phyloP scores from a whole-genome alignment of 1,284 basidiomycete genomes.

The Mycocalia duriaeana region DNA sequence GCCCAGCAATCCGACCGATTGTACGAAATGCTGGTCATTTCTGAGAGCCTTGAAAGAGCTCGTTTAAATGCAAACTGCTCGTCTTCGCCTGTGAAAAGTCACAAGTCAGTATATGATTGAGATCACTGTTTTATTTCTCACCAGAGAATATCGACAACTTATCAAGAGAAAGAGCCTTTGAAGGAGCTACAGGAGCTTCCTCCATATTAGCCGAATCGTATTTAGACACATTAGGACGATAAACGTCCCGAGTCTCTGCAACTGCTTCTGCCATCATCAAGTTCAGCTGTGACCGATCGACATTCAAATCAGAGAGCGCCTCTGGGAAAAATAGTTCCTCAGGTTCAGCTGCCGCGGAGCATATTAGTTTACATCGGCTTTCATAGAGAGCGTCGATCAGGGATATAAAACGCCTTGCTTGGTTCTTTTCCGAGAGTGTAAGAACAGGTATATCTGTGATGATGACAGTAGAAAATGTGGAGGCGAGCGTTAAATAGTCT shows the following conservation, averaged over 20 bases:
- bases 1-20: conserved; percentile 39
- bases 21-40: conserved; percentile 60
- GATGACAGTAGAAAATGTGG: conserved; percentile 52
- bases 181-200: conserved; percentile 23
- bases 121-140: conserved; percentile 17
- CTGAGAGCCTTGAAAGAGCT: conserved; percentile 59
- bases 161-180: conserved; percentile 31
- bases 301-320: conserved; percentile 1
- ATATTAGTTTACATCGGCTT: conserved; percentile 37
- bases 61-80: conserved; percentile 69
- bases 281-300: conserved; percentile 30
- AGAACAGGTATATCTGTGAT: conserved; percentile 59
- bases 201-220: conserved; percentile 44
- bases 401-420: conserved; percentile 68
- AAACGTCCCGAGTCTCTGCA: conserved; percentile 50
- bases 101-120: conserved; percentile 1
- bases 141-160: conserved; percentile 51
- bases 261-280: conserved; percentile 59
- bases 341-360: conserved; percentile 42
- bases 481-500: conserved; percentile 61
- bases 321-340: conserved; percentile 48
- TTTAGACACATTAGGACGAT: conserved; percentile 56
- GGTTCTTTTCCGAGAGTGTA: conserved; percentile 58
- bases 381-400: conserved; percentile 67
- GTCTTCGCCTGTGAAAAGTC: conserved; percentile 42